These are phyloP conservation scores for Lipomyces anomalus DNA, from an alignment of 805 yeast species.

Conservation along the genomic window DNA sequence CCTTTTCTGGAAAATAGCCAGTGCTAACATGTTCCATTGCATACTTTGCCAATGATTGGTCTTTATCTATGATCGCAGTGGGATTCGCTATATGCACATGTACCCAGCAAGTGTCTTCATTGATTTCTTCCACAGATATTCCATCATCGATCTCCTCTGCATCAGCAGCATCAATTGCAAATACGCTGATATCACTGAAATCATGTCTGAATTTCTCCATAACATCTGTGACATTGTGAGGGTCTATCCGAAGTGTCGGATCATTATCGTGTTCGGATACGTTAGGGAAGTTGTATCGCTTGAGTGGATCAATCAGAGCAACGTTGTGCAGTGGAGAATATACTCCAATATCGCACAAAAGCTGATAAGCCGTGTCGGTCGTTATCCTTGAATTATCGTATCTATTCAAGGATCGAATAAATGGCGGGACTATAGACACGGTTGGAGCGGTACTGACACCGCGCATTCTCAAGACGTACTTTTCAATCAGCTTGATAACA, in stretches of 20 bases:
- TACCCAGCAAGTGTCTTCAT: conserved; percentile 39
- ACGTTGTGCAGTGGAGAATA: conserved; percentile 21
- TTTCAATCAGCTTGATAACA: conserved; percentile 10
- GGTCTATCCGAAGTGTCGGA: neutral
- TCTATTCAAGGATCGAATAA: conserved; percentile 10
- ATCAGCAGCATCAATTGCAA: conserved; percentile 72
- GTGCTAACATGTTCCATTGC: conserved; percentile 63
- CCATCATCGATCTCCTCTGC: conserved; percentile 97
- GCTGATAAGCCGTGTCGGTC: conserved; percentile 4
- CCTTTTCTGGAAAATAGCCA: conserved; percentile 63
- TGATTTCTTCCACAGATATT: conserved; percentile 47
- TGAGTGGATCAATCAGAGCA: neutral
- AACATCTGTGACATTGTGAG: conserved; percentile 3
- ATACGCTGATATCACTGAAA: conserved; percentile 45
- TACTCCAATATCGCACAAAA: conserved; percentile 25
- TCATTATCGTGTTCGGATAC: neutral
- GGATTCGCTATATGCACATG: conserved; percentile 87
- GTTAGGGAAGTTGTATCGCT: neutral
- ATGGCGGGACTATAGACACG: conserved; percentile 10
- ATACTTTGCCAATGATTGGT: conserved; percentile 40
- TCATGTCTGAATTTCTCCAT: conserved; percentile 15
- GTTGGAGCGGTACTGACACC: neutral
- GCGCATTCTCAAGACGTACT: neutral
- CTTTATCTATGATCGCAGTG: conserved; percentile 50
- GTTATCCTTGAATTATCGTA: conserved; percentile 6